These are phyloP conservation scores for Euphorbia neoarborescens DNA, from an alignment of 441 rosid genomes.

Conservation along the genomic window DNA sequence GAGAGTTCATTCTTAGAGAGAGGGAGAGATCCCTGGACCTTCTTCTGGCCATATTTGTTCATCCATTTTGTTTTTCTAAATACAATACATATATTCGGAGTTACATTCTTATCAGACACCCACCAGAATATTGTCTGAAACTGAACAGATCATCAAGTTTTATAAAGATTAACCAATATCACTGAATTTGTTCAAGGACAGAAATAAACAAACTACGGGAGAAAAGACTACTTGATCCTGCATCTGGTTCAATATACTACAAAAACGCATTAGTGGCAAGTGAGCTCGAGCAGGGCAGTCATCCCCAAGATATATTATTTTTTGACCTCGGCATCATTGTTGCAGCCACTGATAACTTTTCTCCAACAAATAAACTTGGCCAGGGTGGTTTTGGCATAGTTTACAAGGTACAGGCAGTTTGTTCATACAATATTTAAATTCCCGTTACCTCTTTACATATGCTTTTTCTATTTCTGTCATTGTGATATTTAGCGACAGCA, in stretches of 20 bases:
- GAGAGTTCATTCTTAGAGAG: too few relatives aligned
- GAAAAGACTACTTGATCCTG: not conserved
- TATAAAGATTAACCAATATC: not conserved
- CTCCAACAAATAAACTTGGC: conserved; percentile 20
- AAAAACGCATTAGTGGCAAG: not conserved
- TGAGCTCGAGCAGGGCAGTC: not conserved
- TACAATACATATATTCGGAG: too few relatives aligned
- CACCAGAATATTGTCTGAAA: not conserved
- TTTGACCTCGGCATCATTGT: conserved; percentile 9
- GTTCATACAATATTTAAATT: not conserved
- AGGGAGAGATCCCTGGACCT: too few relatives aligned
- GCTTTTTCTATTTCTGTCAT: not conserved
- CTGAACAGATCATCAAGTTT: not conserved
- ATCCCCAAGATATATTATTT: not conserved
- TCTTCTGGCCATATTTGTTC: too few relatives aligned
- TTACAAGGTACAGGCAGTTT: conserved; percentile 28
- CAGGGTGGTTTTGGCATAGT: conserved; percentile 31
- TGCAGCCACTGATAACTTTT: conserved; percentile 19
- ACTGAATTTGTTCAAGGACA: not conserved
- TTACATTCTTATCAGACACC: too few relatives aligned
- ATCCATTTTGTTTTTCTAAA: too few relatives aligned
- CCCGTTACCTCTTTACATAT: not conserved
- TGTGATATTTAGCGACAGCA: not conserved
- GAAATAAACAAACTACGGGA: not conserved
- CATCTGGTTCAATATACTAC: not conserved